Evolutionary conservation across 164 flowering plant species (phyloP).

Genomic region (Liquidambar formosana): DNA sequence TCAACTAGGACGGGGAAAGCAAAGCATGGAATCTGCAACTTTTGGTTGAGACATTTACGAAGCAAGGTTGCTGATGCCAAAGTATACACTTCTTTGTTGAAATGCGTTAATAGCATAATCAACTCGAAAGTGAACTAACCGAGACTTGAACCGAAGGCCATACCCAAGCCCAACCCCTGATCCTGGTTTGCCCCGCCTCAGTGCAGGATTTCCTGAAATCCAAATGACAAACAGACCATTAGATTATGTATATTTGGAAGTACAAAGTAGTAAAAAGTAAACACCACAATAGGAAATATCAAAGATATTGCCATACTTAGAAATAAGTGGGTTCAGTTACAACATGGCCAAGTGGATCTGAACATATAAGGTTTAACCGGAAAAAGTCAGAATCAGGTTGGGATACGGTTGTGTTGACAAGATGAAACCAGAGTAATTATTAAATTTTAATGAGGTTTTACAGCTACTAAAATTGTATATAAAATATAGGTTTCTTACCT

Average conservation of each 20-base stretch:
- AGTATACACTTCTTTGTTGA: constrained; percentile 71
- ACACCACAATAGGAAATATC: not conserved
- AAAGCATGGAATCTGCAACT: not conserved
- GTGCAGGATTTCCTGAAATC: constrained; percentile 78
- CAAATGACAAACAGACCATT: not conserved
- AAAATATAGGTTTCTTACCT: too few relatives aligned
- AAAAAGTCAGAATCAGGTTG: too few relatives aligned
- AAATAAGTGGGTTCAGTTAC: too few relatives aligned
- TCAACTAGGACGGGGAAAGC: not conserved
- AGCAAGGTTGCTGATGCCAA: constrained; percentile 63
- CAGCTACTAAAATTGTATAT: too few relatives aligned
- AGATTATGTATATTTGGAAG: not conserved
- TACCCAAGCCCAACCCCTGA: constrained; percentile 76
- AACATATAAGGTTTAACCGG: too few relatives aligned
- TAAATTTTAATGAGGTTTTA: too few relatives aligned
- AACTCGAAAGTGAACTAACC: constrained; percentile 64
- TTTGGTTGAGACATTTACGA: constrained; percentile 29
- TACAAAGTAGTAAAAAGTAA: not conserved
- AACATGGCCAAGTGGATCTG: too few relatives aligned
- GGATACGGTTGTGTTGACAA: too few relatives aligned
- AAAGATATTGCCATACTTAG: not conserved
- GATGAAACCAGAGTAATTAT: too few relatives aligned
- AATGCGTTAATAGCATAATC: constrained; percentile 81
- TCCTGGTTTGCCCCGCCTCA: constrained; percentile 93
- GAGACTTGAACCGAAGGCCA: constrained; percentile 71